Base-by-base conservation (phyloP, 768 basidiomycete species). In the Dentipellis sp. region DNA sequence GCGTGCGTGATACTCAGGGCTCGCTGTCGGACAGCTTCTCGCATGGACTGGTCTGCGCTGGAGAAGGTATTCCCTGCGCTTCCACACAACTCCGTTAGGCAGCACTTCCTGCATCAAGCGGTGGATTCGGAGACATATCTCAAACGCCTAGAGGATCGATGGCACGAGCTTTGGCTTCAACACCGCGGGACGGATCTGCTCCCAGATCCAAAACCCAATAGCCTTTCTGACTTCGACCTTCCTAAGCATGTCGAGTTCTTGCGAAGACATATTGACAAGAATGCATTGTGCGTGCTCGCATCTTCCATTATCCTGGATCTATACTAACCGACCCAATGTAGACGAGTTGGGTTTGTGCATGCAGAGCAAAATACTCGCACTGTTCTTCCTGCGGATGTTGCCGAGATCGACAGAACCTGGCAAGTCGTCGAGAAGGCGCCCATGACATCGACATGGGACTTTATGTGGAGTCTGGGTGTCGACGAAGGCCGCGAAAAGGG, bases 231-330 rank as follows among this genome's bases (percentile, higher is more conserved):
- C 48, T 95, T 97, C 64, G 81, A 91, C 66, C 69, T 97, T n/a
- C 72, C 83, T 29, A 76, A 77, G n/a, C 92, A 94, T 63, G 66
- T 97, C 34, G 80, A 84, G 59, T 92, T 92, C 64, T 74, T 97
- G 53, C 79, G 94, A 42, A 76, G 76, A 10, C 79, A 91, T 63
- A 75, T 97, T 34, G 90, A 94, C 66, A 97, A 97, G 71, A 85
- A 83, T 66, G 82, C 86, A 1, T 62, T 97, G 94, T 94, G 64
- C 71, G 91, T 79, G 2, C 37, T 8, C n/a, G 35, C 46, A 38
- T 23, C 52, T 34, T 11, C 55, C 37, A 22, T 21, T n/a, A 16
- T 19, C 11, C 36, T 49, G 19, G 22, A 19, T 34, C 59, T 37
- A 45, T 22, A 38, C 52, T 62, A 36, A 62, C 23, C 3, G 17